Evolutionary conservation across 345 rosid species (phyloP).

Genomic region (Erysimum cheiranthoides): DNA sequence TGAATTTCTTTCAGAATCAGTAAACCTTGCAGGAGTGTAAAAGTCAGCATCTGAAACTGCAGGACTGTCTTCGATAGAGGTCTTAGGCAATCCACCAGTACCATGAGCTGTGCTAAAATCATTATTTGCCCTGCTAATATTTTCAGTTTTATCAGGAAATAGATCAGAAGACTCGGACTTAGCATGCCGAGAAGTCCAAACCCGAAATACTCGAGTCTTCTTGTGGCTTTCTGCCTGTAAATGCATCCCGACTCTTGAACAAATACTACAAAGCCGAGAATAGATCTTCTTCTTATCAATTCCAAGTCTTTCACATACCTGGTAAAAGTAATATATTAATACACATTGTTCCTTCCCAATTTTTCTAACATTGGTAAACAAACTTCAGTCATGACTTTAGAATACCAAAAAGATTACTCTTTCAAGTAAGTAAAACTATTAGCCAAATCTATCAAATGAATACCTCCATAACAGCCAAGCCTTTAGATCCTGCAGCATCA

Average conservation of each 20-base stretch:
- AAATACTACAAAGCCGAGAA: constrained; percentile 67
- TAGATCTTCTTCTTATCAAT: constrained; percentile 82
- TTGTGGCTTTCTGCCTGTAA: constrained; percentile 70
- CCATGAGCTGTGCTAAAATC: constrained; percentile 45
- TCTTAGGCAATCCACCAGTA: constrained; percentile 47
- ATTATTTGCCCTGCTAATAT: constrained; percentile 43
- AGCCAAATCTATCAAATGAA: constrained; percentile 24
- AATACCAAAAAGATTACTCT: constrained; percentile 24
- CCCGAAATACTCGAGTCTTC: constrained; percentile 69
- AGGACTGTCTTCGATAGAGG: constrained; percentile 46
- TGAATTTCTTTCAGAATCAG: constrained; percentile 46
- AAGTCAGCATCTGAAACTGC: constrained; percentile 50
- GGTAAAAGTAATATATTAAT: constrained; percentile 39
- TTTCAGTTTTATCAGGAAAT: constrained; percentile 48
- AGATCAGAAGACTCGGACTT: constrained; percentile 54
- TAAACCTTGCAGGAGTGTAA: constrained; percentile 48
- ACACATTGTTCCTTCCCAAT: constrained; percentile 10
- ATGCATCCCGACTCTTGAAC: constrained; percentile 77
- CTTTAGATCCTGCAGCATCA: constrained; percentile 76
- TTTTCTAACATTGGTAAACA: background rate
- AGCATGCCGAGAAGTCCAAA: constrained; percentile 71
- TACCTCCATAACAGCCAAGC: constrained; percentile 79
- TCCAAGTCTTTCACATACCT: constrained; percentile 86
- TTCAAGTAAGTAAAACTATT: constrained; percentile 6
- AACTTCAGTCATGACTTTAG: background rate